Evolutionary conservation across 2,329 filamentous ascomycete species (phyloP).

Genomic region (Scedosporium dehoogii): DNA sequence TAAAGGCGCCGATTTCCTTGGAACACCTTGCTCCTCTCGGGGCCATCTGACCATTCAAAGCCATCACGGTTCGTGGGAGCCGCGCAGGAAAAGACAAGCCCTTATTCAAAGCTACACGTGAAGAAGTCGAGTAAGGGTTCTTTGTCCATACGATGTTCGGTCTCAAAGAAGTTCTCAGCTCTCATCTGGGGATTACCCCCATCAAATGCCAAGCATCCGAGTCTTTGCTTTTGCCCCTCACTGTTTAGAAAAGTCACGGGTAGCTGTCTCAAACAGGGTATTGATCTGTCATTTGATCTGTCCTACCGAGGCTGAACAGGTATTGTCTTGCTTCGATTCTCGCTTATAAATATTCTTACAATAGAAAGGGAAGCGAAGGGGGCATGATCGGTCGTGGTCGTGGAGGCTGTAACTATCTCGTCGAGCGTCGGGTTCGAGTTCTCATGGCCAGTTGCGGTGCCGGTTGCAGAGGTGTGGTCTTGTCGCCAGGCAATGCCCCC

Average conservation of each 20-base stretch:
- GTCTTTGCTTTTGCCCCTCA: neutral
- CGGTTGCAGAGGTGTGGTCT: no score
- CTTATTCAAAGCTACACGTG: no score
- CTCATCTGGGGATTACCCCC: neutral
- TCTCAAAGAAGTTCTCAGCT: neutral
- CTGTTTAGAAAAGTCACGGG: neutral
- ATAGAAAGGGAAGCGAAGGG: neutral
- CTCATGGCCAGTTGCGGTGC: no score
- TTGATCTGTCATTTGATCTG: neutral
- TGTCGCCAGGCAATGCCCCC: no score
- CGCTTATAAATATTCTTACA: neutral
- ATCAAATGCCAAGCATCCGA: neutral
- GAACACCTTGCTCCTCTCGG: neutral
- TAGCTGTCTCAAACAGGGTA: neutral
- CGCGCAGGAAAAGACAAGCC: neutral
- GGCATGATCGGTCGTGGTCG: no score
- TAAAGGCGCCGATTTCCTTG: neutral
- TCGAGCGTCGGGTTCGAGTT: no score
- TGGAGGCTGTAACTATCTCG: no score
- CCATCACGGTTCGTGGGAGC: neutral
- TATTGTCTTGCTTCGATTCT: neutral
- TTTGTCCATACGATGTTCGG: neutral
- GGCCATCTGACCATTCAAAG: neutral
- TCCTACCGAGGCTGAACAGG: neutral
- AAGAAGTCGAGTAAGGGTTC: no score